Base-by-base conservation (phyloP, 257 asterid species). In the Prunella vulgaris region DNA sequence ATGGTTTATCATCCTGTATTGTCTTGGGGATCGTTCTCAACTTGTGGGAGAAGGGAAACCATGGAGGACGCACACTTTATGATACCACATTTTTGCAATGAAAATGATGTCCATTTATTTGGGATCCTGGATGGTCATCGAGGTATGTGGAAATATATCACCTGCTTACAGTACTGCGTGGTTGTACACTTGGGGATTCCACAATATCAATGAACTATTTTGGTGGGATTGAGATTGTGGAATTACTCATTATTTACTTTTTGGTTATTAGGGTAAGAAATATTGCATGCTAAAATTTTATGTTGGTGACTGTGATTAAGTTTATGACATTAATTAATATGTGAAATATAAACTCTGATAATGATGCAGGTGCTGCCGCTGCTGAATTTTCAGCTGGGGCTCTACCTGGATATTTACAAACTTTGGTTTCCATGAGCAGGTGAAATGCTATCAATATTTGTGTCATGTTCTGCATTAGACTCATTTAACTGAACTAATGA, bases 111-210 rank as follows among this genome's bases (percentile, higher is more conserved):
- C 56, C 95, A 93, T 80, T 71, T 83, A 12, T 93, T 90, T 64
- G 98, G 97, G 65, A 84, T 93, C 77, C 86, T 93, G 59, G 97
- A 93, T 79, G 98, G 98, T 44, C 98, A 93, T 87, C 95, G 98
- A 85, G 98, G 98, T 93, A 88, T 68, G 74, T 60, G 77, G 61
- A 53, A 28, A 42, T 75, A 48, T 70, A 71, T 62, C 46, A 61
- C 75, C 70, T 46, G 53, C 56, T 51, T 37, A 10, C 22, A 20
- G 63, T 38, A 42, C 18, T 37, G 13, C 53, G 37, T 30, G n/a
- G 20, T 25, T 24, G 66, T 44, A 32, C 37, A 60, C 70, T 66
- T 46, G 37, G 60, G 53, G 64, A 25, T 69, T 54, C 17, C 46
- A 14, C 27, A 60, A 46, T 44, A 48, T 10, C 10, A 35, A 61